Evolutionary conservation across 202 grass and related monocot genomes (phyloP).

Genomic region (Dendrocalamus latiflorus): DNA sequence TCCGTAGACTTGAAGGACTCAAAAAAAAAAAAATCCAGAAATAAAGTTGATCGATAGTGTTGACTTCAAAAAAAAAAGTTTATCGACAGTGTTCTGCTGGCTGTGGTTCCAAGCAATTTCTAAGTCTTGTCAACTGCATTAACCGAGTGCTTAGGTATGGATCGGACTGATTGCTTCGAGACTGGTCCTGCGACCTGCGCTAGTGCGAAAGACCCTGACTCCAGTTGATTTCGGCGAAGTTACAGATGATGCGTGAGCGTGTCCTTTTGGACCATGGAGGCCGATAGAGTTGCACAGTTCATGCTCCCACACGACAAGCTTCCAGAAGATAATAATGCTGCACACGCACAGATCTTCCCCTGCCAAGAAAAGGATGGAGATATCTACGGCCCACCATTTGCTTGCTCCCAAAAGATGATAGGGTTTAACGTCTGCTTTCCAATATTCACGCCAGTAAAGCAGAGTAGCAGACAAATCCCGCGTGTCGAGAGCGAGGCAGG

Average conservation of each 20-base stretch:
- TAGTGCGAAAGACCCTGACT: background rate
- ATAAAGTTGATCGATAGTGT: too few species aligned
- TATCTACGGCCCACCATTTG: background rate
- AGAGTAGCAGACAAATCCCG: background rate
- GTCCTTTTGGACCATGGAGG: background rate
- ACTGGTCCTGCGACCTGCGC: background rate
- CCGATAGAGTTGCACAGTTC: background rate
- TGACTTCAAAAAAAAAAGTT: background rate
- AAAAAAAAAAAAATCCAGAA: too few species aligned
- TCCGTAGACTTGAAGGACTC: background rate
- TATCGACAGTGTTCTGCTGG: background rate
- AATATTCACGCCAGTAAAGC: background rate
- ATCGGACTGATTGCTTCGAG: background rate
- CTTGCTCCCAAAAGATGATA: background rate
- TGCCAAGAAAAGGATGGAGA: background rate
- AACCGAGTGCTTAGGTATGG: background rate
- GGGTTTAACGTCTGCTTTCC: background rate
- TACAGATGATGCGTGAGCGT: background rate
- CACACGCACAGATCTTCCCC: background rate
- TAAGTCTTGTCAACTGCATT: background rate
- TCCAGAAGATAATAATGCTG: background rate
- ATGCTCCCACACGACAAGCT: background rate
- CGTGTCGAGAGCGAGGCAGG: background rate
- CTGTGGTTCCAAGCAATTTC: background rate
- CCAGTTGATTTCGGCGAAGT: background rate